Conservation (phyloP, 1,284 basidiomycete species). For the Sporisorium scitamineum region DNA sequence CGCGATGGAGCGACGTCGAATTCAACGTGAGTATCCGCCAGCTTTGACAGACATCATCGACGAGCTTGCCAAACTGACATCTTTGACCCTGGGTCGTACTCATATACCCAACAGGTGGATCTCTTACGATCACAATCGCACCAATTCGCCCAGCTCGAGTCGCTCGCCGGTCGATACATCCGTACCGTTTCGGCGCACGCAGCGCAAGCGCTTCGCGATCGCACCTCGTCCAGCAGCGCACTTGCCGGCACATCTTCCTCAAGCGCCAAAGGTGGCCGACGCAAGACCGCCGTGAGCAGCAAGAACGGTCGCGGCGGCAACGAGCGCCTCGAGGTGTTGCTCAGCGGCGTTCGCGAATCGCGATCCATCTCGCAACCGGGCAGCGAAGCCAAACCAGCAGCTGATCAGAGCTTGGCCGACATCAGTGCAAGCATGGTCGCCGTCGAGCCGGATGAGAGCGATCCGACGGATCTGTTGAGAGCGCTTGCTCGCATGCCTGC, state of each 20-base stretch:
- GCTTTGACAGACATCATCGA: neutral
- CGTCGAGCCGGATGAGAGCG: slow-evolving; percentile 53
- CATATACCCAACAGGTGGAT: slow-evolving; percentile 17
- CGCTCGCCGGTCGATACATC: slow-evolving; percentile 43
- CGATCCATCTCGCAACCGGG: slow-evolving; percentile 20
- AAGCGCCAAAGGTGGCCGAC: slow-evolving; percentile 29
- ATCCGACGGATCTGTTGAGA: slow-evolving; percentile 46
- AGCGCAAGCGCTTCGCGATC: slow-evolving; percentile 50
- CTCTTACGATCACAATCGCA: slow-evolving; percentile 47
- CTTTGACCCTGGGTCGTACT: neutral
- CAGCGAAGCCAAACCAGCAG: slow-evolving; percentile 4
- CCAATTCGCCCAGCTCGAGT: slow-evolving; percentile 51
- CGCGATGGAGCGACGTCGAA: slow-evolving; percentile 52
- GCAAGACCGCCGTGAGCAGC: slow-evolving; percentile 20
- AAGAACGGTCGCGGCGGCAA: slow-evolving; percentile 19
- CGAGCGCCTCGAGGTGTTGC: slow-evolving; percentile 48
- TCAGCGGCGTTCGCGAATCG: slow-evolving; percentile 53
- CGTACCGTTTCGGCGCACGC: slow-evolving; percentile 52
- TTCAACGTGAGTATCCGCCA: slow-evolving; percentile 25
- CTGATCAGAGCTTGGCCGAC: slow-evolving; percentile 32
- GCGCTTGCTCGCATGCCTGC: slow-evolving; percentile 41
- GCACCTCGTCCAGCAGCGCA: slow-evolving; percentile 41
- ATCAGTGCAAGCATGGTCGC: slow-evolving; percentile 24
- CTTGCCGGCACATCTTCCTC: slow-evolving; percentile 28
- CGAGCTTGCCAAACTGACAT: neutral